Base-by-base conservation (phyloP, 2,329 filamentous ascomycete genomes). In the Colletotrichum tropicicola region DNA sequence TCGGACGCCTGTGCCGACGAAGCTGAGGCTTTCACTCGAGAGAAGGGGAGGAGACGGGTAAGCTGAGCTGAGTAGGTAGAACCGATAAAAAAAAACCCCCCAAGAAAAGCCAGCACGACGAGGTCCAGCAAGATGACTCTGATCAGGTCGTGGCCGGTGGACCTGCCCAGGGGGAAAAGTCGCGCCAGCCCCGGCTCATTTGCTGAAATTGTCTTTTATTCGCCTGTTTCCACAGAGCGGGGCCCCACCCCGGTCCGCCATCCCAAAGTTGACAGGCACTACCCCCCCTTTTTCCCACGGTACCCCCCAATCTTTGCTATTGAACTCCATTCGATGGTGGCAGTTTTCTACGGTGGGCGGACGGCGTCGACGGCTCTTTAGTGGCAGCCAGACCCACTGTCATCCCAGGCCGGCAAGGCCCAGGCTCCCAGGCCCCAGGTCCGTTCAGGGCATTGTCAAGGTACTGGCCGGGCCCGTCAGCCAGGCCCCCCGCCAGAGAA, bases 201-300 rank as follows among this genome's bases (percentile, higher is more conserved):
- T 67, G 45, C 43, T 59, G 66, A 68, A 68, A 68, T 68, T 68
- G 65, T 49, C 54, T 66, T 63, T 68, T 60, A 68, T 65, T 68
- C 64, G 66, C 57, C 59, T 41, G 48, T 59, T 51, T 32, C 66
- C 66, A 67, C 66, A 58, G 45, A 52, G 19, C 39, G 27, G 48
- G 21, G 13, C 19, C 17, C 35, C 35, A 19, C 60, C 65, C 55
- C 44, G 25, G 59, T 48, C 52, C 47, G 35, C 52, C 59, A 47
- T 64, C 60, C 59, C 52, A 58, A 53, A 58, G 17, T 44, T 64
- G 52, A 64, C 63, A 66, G 59, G 53, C 63, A 58, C 52, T 52
- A 56, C 35, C 59, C 54, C 60, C 61, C 55, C 44, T 60, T 59
- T 45, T 39, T 25, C 30, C 30, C 23, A 21, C 12, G 27, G n/a